A percentile compares a stretch with the other conserved stretches of the same genome.
These are phyloP conservation scores for Solanum pennellii DNA, from an alignment of 257 asterid species.

Conservation along the genomic window DNA sequence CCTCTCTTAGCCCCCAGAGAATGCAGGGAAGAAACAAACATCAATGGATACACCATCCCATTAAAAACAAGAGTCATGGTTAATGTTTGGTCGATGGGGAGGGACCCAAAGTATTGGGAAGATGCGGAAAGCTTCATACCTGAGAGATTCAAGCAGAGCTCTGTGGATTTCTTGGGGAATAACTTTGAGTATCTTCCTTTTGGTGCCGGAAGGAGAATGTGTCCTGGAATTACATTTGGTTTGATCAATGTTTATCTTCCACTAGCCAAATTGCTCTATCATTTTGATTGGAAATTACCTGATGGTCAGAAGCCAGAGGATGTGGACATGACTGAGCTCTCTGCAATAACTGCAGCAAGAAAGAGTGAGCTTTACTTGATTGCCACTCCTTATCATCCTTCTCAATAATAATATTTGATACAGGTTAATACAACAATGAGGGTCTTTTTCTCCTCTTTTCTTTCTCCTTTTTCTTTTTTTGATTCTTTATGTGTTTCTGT, in stretches of 20 bases:
- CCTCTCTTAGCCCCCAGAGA: neutral
- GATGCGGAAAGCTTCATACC: neutral
- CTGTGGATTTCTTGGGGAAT: neutral
- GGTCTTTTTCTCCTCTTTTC: neutral
- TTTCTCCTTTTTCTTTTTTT: neutral
- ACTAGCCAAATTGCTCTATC: neutral
- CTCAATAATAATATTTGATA: neutral
- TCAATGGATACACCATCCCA: neutral
- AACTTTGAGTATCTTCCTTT: neutral
- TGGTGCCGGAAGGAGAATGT: neutral
- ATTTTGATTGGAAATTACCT: neutral
- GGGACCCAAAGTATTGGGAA: neutral
- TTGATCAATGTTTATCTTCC: neutral
- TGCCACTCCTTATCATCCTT: neutral
- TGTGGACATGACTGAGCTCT: neutral
- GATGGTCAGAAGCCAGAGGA: neutral
- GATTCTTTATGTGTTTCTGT: neutral
- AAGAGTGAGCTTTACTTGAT: neutral
- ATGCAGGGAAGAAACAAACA: neutral
- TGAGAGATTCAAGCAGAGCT: neutral
- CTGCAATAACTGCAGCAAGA: neutral
- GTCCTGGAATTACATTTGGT: neutral
- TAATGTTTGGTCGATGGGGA: neutral
- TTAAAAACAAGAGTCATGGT: neutral
- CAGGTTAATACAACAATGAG: neutral